These are phyloP conservation scores for Ophiocordyceps camponoti-saundersi DNA, from an alignment of 2,329 filamentous ascomycete genomes.

Conservation along the genomic window DNA sequence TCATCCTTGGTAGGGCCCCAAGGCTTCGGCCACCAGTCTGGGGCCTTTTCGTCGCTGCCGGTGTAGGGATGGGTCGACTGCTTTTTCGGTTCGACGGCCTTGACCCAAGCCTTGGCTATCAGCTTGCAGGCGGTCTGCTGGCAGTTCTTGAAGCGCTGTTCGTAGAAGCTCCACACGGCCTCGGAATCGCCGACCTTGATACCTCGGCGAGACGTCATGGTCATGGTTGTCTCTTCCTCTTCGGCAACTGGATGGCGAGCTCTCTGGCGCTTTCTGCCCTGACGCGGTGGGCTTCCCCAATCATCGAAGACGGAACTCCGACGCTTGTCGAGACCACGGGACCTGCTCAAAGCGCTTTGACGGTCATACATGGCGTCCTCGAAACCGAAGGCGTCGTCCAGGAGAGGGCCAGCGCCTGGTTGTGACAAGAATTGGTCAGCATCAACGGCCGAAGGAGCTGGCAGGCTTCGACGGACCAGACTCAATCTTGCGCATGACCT, in stretches of 20 bases:
- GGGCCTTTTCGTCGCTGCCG: conserved; percentile 41
- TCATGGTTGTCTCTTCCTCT: conserved; percentile 23
- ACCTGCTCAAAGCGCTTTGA: conserved; percentile 9
- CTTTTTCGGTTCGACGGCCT: conserved; percentile 60
- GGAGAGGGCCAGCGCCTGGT: conserved; percentile 14
- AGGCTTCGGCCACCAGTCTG: conserved; percentile 49
- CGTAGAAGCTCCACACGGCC: conserved; percentile 42
- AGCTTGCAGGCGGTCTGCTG: conserved; percentile 58
- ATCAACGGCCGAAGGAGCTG: background rate
- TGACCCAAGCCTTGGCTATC: conserved; percentile 61
- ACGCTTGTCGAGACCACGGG: conserved; percentile 12
- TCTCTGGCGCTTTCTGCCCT: conserved; percentile 13
- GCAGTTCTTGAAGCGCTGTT: conserved; percentile 43
- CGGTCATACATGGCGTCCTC: conserved; percentile 10
- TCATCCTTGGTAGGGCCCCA: conserved; percentile 32
- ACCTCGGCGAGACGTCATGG: conserved; percentile 20
- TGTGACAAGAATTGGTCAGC: background rate
- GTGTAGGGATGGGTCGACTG: conserved; percentile 61
- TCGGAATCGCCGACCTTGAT: conserved; percentile 36
- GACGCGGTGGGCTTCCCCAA: conserved; percentile 13
- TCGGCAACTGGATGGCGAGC: conserved; percentile 19
- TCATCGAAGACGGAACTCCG: conserved; percentile 15
- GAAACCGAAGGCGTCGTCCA: conserved; percentile 15
- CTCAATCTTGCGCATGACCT: conserved; percentile 19
- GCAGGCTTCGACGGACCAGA: conserved; percentile 15